Base-by-base conservation (phyloP, 352 stramenopile species). In the Phytopythium mirpurense region DNA sequence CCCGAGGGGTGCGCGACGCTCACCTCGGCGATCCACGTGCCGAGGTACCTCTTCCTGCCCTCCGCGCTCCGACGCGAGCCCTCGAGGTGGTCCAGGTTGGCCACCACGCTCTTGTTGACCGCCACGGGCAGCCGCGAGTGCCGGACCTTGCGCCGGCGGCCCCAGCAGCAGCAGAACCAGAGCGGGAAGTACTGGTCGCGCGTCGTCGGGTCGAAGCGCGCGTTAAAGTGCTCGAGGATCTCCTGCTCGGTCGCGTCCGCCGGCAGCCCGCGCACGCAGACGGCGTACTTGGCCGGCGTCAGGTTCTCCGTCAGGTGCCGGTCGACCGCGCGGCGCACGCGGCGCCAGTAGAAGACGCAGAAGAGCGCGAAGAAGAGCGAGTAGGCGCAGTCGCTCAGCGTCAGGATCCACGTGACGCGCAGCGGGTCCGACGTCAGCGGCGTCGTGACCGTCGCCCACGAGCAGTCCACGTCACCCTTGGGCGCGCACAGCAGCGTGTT, bases 21-120 rank as follows among this genome's bases (percentile, higher is more conserved):
- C 14, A 96, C 82, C 59, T 96, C 85, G 6, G 84, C 86, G 37
- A 96, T 81, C 87, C 87, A 96, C 18, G 76, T 89, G 36, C 75
- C 68, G 2, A 93, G 16, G 45, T 96, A 96, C 47, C 88, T 62
- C 15, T 54, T 31, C 21, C 26, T 31, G 23, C 21, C 59, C n/a
- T 78, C 72, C 0, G 36, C 67, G n/a, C 50, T 38, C 11, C 48
- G 63, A 5, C n/a, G 68, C 23, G 62, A 70, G 2, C 54, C 61
- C 14, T 68, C 71, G 15, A 91, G 63, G 38, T 92, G 81, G 5
- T 91, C 81, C 0, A 92, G 46, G 27, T 89, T 90, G 32, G 59
- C 62, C 3, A 95, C 79, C 1, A 75, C 68, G 5, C 44, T 74
- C n/a, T 55, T 68, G 31, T 85, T 88, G 0, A 68, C 52, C 0